A percentile compares a stretch with the other conserved stretches of the same genome.
Conservation (phyloP, 1,139 yeast genomes). For the Geotrichum carabidarum region DNA sequence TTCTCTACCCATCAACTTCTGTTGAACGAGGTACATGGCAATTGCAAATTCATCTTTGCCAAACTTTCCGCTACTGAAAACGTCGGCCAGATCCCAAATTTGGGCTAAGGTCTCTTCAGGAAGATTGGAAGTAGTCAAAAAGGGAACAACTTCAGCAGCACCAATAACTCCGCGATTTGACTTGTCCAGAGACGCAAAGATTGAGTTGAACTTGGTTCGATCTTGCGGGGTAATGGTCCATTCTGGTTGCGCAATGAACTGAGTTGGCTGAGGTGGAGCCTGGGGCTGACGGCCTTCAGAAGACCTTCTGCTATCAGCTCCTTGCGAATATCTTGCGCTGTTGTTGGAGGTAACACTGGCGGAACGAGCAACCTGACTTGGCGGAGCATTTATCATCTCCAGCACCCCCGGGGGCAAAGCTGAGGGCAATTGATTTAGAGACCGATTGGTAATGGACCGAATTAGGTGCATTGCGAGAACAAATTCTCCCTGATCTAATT, state of each 20-base stretch:
- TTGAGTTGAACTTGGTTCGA: conserved; percentile 69
- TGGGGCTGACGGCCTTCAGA: conserved; percentile 21
- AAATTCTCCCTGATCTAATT: conserved; percentile 66
- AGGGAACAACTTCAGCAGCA: conserved; percentile 72
- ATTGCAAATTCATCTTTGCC: conserved; percentile 79
- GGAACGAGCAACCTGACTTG: background rate
- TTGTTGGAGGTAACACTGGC: conserved; percentile 17
- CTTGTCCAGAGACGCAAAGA: conserved; percentile 75
- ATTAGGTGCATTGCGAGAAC: conserved; percentile 93
- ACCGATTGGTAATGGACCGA: conserved; percentile 70
- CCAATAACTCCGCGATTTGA: conserved; percentile 57
- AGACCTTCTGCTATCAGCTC: conserved; percentile 12
- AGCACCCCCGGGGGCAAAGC: conserved; percentile 49
- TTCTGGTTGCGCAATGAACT: conserved; percentile 44
- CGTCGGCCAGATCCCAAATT: conserved; percentile 92
- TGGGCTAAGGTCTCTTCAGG: conserved; percentile 80
- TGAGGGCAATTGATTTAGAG: conserved; percentile 62
- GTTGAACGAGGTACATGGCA: conserved; percentile 89
- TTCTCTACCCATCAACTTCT: conserved; percentile 66
- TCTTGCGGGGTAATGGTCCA: conserved; percentile 70
- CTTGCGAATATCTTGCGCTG: conserved; percentile 24
- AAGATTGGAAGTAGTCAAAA: conserved; percentile 81
- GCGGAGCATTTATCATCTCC: conserved; percentile 21
- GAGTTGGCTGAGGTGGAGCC: background rate
- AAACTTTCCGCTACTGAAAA: conserved; percentile 79